Evolutionary conservation across 805 yeast genomes (phyloP), one percentile per base, ranked within the genome.

Genomic region (Wickerhamiella sorbophila): DNA sequence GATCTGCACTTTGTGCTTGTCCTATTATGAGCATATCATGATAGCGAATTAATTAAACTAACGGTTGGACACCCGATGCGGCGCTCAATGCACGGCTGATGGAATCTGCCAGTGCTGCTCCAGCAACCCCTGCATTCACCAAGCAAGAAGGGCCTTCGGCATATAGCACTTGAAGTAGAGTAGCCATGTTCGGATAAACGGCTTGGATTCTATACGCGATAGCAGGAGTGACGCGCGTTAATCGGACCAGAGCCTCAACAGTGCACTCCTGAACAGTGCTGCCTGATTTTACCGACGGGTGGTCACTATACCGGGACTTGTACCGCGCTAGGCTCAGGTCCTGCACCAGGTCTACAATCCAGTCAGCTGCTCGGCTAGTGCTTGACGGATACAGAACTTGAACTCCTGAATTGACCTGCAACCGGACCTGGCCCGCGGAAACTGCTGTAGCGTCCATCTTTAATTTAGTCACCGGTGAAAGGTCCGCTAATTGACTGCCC

Each of bases 331-430:
- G 36, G 6, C 39, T 22, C 5, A 36, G 14, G 17, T 40, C 43
- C 21, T 33, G 31, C n/a, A 33, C 39, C 19, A 40, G 22, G 19
- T 40, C 34, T 12, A 19, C 29, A 5, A 40, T 21, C 43, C 43
- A 40, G 20, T 40, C 43, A 17, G 21, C 27, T n/a, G 39, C 24
- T 31, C 31, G 34, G 12, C 20, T 18, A 14, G 31, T 22, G 8
- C 27, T n/a, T 3, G 33, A 9, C 6, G 38, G 29, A 17, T 40
- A 40, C 14, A 40, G 15, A 8, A 35, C 24, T 12, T 29, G 18
- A 2, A 40, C 21, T 9, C 32, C 35, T 14, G 17, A 26, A 9
- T 14, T 21, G 21, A 34, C 43, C 35, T 40, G 39, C 20, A 40
- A 31, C n/a, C 18, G 26, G 2, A 31, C 18, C 24, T 40, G 39